Percentiles rank a stretch among this genome's conserved stretches.
Conservation (phyloP, 352 stramenopile genomes). For the Phytophthora aleatoria region DNA sequence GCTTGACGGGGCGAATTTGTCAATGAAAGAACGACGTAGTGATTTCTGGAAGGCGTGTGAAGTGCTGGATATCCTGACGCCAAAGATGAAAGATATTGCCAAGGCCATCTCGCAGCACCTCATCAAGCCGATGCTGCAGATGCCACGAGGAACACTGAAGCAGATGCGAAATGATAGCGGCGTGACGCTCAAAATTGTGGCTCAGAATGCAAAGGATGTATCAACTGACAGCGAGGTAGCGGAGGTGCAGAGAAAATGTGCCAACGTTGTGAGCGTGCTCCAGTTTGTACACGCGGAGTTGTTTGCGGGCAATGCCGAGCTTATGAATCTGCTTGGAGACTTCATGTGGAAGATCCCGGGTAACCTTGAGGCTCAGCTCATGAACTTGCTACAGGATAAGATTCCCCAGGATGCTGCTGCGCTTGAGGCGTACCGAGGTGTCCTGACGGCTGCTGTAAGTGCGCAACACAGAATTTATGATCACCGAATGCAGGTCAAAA, state of each 20-base stretch:
- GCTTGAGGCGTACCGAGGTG: conserved; percentile 56
- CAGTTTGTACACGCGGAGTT: conserved; percentile 62
- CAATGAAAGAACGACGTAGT: conserved; percentile 25
- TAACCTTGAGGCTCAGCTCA: conserved; percentile 70
- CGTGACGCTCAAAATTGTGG: conserved; percentile 32
- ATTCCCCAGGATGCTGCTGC: conserved; percentile 66
- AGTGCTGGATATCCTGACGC: conserved; percentile 45
- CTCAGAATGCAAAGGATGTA: conserved; percentile 4
- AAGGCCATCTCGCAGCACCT: conserved; percentile 54
- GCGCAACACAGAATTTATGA: not conserved
- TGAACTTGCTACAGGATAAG: conserved; percentile 65
- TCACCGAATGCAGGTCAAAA: not conserved
- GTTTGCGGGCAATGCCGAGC: conserved; percentile 41
- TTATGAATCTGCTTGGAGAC: conserved; percentile 59
- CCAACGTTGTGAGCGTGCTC: conserved; percentile 54
- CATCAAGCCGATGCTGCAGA: conserved; percentile 56
- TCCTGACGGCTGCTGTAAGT: conserved; percentile 44
- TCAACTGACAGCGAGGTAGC: conserved; percentile 21
- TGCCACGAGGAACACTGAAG: conserved; percentile 21
- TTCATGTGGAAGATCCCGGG: conserved; percentile 77
- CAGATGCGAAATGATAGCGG: conserved; percentile 31
- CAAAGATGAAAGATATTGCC: conserved; percentile 58
- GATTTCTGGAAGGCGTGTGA: conserved; percentile 70
- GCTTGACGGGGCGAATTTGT: conserved; percentile 1
- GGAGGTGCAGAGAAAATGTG: conserved; percentile 42